phyloP scores from a whole-genome alignment of 2,329 filamentous ascomycete species.

The Verticillium albo-atrum region DNA sequence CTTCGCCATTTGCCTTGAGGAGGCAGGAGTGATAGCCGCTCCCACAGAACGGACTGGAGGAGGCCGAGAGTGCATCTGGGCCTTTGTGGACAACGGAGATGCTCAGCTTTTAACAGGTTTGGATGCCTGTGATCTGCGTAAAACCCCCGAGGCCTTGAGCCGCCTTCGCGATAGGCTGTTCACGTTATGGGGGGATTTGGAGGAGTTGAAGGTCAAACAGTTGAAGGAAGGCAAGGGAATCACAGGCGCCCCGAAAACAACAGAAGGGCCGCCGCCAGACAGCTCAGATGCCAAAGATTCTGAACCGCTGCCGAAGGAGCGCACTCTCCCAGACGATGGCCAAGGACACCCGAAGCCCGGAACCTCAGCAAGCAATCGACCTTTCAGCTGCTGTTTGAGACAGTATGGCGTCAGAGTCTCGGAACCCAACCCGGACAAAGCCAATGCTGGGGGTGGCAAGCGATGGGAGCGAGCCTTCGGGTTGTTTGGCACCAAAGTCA shows the following conservation, averaged over 20 bases:
- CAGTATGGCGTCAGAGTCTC: conserved; percentile 60
- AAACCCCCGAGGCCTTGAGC: conserved; percentile 41
- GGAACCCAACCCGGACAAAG: conserved; percentile 34
- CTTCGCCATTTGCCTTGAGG: conserved; percentile 76
- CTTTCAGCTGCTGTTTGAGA: conserved; percentile 66
- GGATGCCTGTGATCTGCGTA: conserved; percentile 51
- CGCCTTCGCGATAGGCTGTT: conserved; percentile 67
- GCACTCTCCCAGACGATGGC: not conserved
- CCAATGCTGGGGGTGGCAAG: conserved; percentile 37
- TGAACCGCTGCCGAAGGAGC: not conserved
- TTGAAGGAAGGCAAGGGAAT: conserved; percentile 14
- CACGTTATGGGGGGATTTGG: conserved; percentile 79
- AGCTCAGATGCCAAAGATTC: conserved; percentile 30
- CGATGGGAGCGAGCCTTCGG: conserved; percentile 61
- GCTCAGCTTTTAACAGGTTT: conserved; percentile 44
- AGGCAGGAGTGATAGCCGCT: conserved; percentile 39
- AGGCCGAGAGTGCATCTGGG: conserved; percentile 49
- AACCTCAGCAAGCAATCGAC: conserved; percentile 40
- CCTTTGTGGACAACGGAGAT: conserved; percentile 58
- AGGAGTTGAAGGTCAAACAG: conserved; percentile 55
- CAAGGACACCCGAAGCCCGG: not conserved
- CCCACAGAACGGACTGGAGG: not conserved
- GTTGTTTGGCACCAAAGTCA: conserved; percentile 61
- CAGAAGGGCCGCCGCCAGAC: conserved; percentile 27
- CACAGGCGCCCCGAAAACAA: not conserved